phyloP scores from a whole-genome alignment of 352 stramenopile genomes.

The Plasmopara viticola region DNA sequence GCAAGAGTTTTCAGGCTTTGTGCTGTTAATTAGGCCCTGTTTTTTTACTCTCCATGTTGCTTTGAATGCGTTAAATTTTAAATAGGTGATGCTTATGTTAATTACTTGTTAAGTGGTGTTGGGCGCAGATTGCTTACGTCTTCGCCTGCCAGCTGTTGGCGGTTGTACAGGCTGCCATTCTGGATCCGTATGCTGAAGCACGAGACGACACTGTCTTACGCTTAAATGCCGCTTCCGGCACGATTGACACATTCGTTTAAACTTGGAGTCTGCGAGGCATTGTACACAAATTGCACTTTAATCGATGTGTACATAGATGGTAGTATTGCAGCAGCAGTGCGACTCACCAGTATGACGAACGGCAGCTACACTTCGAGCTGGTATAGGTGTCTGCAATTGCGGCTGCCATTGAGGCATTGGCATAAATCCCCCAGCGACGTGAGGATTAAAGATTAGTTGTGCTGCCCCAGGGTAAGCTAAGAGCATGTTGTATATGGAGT shows the following conservation, averaged over 20 bases:
- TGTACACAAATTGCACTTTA: no score
- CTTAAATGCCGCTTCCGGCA: slow-evolving; percentile 66
- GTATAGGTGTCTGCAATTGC: slow-evolving; percentile 20
- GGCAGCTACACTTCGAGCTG: slow-evolving; percentile 15
- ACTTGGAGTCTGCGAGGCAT: slow-evolving; percentile 7
- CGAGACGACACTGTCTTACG: slow-evolving; percentile 57
- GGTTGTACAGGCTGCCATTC: slow-evolving; percentile 48
- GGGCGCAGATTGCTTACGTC: slow-evolving; percentile 17
- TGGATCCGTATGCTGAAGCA: slow-evolving; percentile 53
- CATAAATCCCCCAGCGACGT: slow-evolving; percentile 13
- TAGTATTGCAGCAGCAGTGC: background rate
- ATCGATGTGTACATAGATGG: background rate
- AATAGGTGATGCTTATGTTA: background rate
- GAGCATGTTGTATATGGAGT: slow-evolving; percentile 34
- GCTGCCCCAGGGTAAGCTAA: slow-evolving; percentile 24
- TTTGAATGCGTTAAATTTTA: slow-evolving; percentile 5
- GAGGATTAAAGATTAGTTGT: slow-evolving; percentile 22
- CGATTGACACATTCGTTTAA: slow-evolving; percentile 64
- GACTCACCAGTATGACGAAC: slow-evolving; percentile 22
- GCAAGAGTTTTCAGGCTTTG: no score
- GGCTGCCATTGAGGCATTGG: slow-evolving; percentile 22
- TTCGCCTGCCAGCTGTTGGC: slow-evolving; percentile 20
- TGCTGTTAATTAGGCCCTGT: no score
- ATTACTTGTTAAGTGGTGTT: slow-evolving; percentile 20
- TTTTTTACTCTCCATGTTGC: background rate